A percentile compares a stretch with the other conserved stretches of the same genome.
phyloP scores from a whole-genome alignment of 1,284 basidiomycete species.

The Irpex sp. region DNA sequence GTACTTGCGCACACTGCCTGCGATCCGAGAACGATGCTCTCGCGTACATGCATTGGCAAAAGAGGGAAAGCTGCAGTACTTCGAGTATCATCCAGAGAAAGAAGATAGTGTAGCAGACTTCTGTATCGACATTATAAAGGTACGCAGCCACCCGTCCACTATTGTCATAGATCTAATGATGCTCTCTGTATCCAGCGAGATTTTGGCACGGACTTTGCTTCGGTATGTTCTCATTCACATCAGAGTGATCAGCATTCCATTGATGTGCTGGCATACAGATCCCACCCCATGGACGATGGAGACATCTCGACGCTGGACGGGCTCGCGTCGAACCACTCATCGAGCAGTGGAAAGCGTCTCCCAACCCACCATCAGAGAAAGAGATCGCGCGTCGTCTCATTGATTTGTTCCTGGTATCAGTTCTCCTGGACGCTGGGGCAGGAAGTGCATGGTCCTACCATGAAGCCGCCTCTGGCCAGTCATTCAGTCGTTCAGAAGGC shows the following conservation, averaged over 20 bases:
- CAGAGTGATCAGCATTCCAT: background rate
- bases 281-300: constrained; percentile 88
- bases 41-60: constrained; percentile 78
- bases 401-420: constrained; percentile 91
- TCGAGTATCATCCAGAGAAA: constrained; percentile 78
- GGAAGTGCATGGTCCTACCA: constrained; percentile 81
- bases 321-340: constrained; percentile 62
- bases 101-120: constrained; percentile 75
- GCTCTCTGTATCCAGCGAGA: constrained; percentile 57
- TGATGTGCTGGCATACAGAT: constrained; percentile 45
- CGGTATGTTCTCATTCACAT: constrained; percentile 38
- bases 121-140: constrained; percentile 81
- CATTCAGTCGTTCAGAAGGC: constrained; percentile 81
- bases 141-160: constrained; percentile 23
- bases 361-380: constrained; percentile 44
- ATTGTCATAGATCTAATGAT: background rate
- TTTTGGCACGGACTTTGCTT: constrained; percentile 68
- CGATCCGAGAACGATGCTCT: constrained; percentile 83
- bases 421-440: constrained; percentile 91
- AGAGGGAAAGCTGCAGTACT: constrained; percentile 76
- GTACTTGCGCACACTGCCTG: constrained; percentile 84
- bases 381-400: constrained; percentile 75
- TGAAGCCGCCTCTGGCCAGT: constrained; percentile 56
- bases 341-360: constrained; percentile 46
- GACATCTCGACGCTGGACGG: constrained; percentile 77